A percentile compares a stretch with the other conserved stretches of the same genome.
Evolutionary conservation across 179 eudicot genomes (phyloP).

Genomic region (Camellia oleifera): DNA sequence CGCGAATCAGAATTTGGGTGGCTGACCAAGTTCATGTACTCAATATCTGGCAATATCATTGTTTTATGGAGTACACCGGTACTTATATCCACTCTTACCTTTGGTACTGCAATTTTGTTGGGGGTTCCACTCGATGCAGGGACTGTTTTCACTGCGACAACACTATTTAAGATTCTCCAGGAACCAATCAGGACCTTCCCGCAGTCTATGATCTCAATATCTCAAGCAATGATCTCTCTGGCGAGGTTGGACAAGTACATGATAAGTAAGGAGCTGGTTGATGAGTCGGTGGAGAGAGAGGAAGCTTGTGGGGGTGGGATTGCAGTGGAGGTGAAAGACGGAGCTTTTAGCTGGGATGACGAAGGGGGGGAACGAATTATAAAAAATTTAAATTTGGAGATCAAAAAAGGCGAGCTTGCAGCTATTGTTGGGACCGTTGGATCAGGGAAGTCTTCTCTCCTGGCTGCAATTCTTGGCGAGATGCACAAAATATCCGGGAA

Average conservation of each 20-base stretch:
- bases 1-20: slow-evolving; percentile 74
- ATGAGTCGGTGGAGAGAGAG: slow-evolving; percentile 56
- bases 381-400: slow-evolving; percentile 52
- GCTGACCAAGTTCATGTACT: slow-evolving; percentile 71
- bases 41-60: slow-evolving; percentile 58
- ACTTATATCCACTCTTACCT: slow-evolving; percentile 60
- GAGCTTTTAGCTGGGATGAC: slow-evolving; percentile 89
- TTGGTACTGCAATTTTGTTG: slow-evolving; percentile 62
- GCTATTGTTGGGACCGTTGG: slow-evolving; percentile 97
- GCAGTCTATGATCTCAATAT: slow-evolving; percentile 85
- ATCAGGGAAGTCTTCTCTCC: slow-evolving; percentile 88
- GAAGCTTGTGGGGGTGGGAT: slow-evolving; percentile 43
- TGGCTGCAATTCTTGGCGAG: slow-evolving; percentile 86
- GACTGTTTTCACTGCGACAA: slow-evolving; percentile 79
- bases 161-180: slow-evolving; percentile 75
- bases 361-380: slow-evolving; percentile 53
- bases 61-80: slow-evolving; percentile 86
- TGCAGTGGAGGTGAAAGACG: slow-evolving; percentile 76
- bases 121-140: slow-evolving; percentile 75
- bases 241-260: slow-evolving; percentile 71
- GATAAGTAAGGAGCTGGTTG: slow-evolving; percentile 73
- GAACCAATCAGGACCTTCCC: slow-evolving; percentile 93
- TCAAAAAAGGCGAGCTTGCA: slow-evolving; percentile 73
- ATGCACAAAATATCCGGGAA: slow-evolving; percentile 82
- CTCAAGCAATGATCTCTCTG: slow-evolving; percentile 89